Percentiles rank a stretch among this genome's conserved stretches.
These are phyloP conservation scores for Phoma sp. DNA, from an alignment of 2,329 filamentous ascomycete species.

Conservation along the genomic window DNA sequence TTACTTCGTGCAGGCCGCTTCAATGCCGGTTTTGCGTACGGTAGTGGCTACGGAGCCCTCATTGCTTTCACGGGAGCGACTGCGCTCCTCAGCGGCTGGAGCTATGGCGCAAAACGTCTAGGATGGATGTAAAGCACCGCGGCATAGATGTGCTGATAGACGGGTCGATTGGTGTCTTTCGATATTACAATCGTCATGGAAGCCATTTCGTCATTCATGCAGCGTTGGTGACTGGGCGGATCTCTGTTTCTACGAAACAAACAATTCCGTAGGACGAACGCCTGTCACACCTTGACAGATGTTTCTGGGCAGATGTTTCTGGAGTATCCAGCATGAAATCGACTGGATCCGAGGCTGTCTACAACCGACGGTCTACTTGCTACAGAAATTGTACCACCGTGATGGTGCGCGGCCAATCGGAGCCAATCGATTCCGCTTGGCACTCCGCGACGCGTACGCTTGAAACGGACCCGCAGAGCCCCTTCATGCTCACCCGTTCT, in stretches of 20 bases:
- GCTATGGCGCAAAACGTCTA: conserved; percentile 37
- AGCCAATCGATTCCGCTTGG: neutral
- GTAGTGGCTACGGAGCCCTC: conserved; percentile 50
- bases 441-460: conserved; percentile 7
- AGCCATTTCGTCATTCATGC: neutral
- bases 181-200: neutral
- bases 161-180: too few species aligned
- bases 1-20: conserved; percentile 48
- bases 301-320: neutral
- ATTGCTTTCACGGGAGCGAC: conserved; percentile 53
- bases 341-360: conserved; percentile 1
- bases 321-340: neutral
- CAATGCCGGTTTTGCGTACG: conserved; percentile 50
- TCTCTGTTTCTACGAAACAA: neutral
- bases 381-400: conserved; percentile 4
- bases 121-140: conserved; percentile 34
- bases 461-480: conserved; percentile 16
- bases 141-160: neutral
- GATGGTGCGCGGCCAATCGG: conserved; percentile 5
- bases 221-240: neutral
- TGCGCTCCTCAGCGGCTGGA: conserved; percentile 42
- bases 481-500: conserved; percentile 5
- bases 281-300: conserved; percentile 1
- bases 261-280: neutral
- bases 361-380: conserved; percentile 2